A percentile compares a stretch with the other conserved stretches of the same genome.
phyloP scores from a whole-genome alignment of 352 stramenopile genomes.

The Pythium sp. region DNA sequence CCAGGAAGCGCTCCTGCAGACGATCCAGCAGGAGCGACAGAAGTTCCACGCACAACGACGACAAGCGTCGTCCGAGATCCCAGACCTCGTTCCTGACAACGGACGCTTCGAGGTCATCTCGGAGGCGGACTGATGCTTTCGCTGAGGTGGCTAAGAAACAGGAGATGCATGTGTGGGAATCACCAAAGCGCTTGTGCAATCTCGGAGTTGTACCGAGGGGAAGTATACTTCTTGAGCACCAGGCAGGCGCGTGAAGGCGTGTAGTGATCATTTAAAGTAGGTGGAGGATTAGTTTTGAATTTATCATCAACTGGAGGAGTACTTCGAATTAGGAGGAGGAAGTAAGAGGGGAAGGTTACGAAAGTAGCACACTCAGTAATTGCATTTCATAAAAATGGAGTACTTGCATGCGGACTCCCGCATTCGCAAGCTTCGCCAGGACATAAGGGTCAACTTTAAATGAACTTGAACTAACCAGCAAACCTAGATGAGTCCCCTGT shows the following conservation, averaged over 20 bases:
- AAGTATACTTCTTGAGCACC: not conserved
- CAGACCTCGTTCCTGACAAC: not conserved
- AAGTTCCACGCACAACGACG: slow-evolving; percentile 8
- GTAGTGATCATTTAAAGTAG: not conserved
- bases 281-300: not conserved
- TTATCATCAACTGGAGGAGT: not conserved
- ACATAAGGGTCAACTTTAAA: not conserved
- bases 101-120: slow-evolving; percentile 6
- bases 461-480: too few species aligned
- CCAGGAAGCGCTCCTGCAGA: slow-evolving; percentile 11
- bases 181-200: not conserved
- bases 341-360: not conserved
- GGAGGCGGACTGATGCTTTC: not conserved
- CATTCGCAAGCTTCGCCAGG: not conserved
- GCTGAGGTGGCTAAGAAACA: not conserved
- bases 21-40: slow-evolving; percentile 8
- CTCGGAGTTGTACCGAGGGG: not conserved
- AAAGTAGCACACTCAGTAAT: not conserved
- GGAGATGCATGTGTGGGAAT: not conserved
- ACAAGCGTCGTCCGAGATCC: not conserved
- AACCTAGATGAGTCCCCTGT: too few species aligned
- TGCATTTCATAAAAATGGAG: not conserved
- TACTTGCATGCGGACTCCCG: not conserved
- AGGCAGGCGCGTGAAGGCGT: not conserved
- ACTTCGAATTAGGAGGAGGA: not conserved